Conservation (phyloP, 345 rosid species). For the Lepidium africanum region DNA sequence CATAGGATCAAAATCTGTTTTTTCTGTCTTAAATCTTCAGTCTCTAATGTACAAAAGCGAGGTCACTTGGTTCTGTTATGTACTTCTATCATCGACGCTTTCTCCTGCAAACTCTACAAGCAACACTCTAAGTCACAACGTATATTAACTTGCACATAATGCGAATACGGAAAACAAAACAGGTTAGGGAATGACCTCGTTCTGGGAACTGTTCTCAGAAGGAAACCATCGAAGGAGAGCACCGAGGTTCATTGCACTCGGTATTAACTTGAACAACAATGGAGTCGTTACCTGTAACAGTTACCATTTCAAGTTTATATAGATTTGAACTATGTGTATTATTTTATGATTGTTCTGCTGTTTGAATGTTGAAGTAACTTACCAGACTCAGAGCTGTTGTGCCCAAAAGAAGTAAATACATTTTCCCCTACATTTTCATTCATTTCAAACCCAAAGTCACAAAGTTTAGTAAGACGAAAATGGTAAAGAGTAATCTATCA, state of each 20-base stretch:
- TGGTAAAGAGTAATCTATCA: background rate
- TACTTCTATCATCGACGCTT: constrained; percentile 8
- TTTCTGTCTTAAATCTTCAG: background rate
- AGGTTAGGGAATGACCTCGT: constrained; percentile 50
- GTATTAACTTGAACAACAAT: constrained; percentile 79
- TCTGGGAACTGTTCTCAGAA: constrained; percentile 42
- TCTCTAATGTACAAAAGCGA: background rate
- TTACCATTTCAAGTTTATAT: constrained; percentile 7
- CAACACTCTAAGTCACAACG: background rate
- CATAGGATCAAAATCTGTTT: background rate
- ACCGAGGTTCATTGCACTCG: constrained; percentile 77
- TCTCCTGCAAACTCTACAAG: constrained; percentile 3
- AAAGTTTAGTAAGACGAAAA: background rate
- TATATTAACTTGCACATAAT: background rate
- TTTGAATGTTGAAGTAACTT: constrained; percentile 13
- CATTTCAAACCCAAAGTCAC: background rate
- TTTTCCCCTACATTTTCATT: constrained; percentile 67
- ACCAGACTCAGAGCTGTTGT: constrained; percentile 97
- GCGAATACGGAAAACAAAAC: background rate
- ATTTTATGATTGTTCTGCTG: constrained; percentile 6
- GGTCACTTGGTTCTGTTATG: constrained; percentile 11
- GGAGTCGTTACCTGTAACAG: constrained; percentile 80
- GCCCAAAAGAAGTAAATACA: constrained; percentile 98
- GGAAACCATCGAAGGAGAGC: constrained; percentile 84
- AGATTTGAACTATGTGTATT: background rate